These are phyloP conservation scores for Plenodomus lindquistii DNA, from an alignment of 2,329 filamentous ascomycete species.

Conservation along the genomic window DNA sequence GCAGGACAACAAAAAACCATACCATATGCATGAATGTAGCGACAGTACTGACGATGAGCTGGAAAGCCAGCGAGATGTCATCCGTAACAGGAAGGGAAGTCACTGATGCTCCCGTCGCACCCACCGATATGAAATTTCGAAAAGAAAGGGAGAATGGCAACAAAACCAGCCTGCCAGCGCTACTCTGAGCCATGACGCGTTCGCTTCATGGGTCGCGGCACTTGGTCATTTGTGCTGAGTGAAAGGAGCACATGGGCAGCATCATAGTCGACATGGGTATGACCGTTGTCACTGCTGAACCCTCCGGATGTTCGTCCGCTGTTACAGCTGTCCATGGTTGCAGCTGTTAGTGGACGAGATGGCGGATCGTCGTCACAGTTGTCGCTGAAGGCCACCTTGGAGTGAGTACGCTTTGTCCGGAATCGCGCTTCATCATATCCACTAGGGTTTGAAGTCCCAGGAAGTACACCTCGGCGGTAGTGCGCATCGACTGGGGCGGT, in stretches of 20 bases:
- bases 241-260: slow-evolving; percentile 44
- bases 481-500: slow-evolving; percentile 12
- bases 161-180: slow-evolving; percentile 8
- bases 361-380: not conserved
- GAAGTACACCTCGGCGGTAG: slow-evolving; percentile 5
- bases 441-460: slow-evolving; percentile 20
- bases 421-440: slow-evolving; percentile 5
- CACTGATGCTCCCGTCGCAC: slow-evolving; percentile 4
- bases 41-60: slow-evolving; percentile 20
- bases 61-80: slow-evolving; percentile 10
- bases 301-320: slow-evolving; percentile 2
- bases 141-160: slow-evolving; percentile 3
- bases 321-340: slow-evolving; percentile 3
- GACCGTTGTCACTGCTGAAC: slow-evolving; percentile 6
- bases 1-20: slow-evolving; percentile 3
- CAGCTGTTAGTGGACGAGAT: slow-evolving; percentile 10
- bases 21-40: slow-evolving; percentile 3
- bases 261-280: slow-evolving; percentile 30
- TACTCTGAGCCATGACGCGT: slow-evolving; percentile 32
- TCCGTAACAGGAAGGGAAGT: slow-evolving; percentile 11
- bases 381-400: slow-evolving; percentile 22
- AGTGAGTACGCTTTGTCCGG: slow-evolving; percentile 33
- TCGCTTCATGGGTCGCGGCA: slow-evolving; percentile 31
- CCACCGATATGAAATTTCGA: not conserved
- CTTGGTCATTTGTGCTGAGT: slow-evolving; percentile 28